A percentile compares a stretch with the other conserved stretches of the same genome.
Conservation (phyloP, 2,329 filamentous ascomycete genomes). For the Xylariaceae sp. region DNA sequence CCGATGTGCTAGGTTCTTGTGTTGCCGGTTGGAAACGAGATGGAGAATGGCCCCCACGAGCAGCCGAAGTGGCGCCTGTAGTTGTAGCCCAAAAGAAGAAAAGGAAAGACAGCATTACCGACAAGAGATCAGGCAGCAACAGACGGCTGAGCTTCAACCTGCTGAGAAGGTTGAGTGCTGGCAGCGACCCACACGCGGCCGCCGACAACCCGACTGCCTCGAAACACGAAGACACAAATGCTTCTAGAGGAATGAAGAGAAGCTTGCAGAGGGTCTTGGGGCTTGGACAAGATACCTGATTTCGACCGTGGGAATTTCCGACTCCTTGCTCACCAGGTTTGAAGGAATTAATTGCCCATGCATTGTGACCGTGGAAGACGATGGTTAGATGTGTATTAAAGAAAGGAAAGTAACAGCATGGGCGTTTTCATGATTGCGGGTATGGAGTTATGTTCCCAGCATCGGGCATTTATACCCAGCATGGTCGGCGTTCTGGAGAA, state of each 20-base stretch:
- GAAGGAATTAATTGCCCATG: slow-evolving; percentile 2
- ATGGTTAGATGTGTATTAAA: slow-evolving; percentile 4
- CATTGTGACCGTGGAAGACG: slow-evolving; percentile 6
- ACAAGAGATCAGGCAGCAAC: slow-evolving; percentile 30
- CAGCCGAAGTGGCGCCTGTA: slow-evolving; percentile 40
- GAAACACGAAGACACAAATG: slow-evolving; percentile 18
- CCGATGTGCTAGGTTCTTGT: slow-evolving; percentile 73
- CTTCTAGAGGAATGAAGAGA: slow-evolving; percentile 32
- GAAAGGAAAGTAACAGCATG: background rate
- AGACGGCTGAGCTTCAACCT: slow-evolving; percentile 48
- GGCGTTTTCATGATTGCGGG: slow-evolving; percentile 1
- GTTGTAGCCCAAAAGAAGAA: slow-evolving; percentile 41
- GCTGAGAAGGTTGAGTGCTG: slow-evolving; percentile 35
- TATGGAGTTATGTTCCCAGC: slow-evolving; percentile 9
- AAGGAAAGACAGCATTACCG: slow-evolving; percentile 32
- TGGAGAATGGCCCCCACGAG: slow-evolving; percentile 82
- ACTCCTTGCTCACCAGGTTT: background rate
- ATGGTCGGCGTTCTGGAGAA: slow-evolving; percentile 19
- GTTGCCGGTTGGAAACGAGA: slow-evolving; percentile 90
- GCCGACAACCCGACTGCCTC: slow-evolving; percentile 14
- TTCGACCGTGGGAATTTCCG: background rate
- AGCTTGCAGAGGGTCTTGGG: slow-evolving; percentile 37
- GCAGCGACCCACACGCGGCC: slow-evolving; percentile 18
- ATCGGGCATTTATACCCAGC: slow-evolving; percentile 20
- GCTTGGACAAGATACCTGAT: slow-evolving; percentile 29